Evolutionary conservation across 2,329 filamentous ascomycete genomes (phyloP).

Genomic region (Fusarium austroafricanum): DNA sequence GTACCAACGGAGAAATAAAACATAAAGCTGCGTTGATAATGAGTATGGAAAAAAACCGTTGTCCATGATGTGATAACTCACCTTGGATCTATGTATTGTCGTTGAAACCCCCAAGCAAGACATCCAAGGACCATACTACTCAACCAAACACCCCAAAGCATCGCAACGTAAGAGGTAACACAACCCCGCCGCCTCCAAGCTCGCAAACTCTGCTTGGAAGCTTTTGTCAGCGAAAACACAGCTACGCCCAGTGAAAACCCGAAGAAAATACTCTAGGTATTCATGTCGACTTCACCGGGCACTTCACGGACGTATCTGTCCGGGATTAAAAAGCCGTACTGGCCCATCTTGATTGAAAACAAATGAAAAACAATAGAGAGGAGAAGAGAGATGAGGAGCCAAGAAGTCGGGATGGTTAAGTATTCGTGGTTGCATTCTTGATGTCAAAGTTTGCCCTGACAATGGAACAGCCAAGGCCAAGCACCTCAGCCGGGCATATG

Average conservation of each 20-base stretch:
- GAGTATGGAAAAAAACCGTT: not conserved
- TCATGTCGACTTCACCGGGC: constrained; percentile 39
- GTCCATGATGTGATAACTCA: not conserved
- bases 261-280: constrained; percentile 42
- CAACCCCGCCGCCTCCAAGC: constrained; percentile 32
- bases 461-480: not conserved
- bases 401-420: too few relatives aligned
- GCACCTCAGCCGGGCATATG: not conserved
- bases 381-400: too few relatives aligned
- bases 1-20: constrained; percentile 42
- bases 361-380: too few relatives aligned
- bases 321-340: constrained; percentile 42
- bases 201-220: constrained; percentile 17
- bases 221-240: constrained; percentile 29
- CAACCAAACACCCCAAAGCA: constrained; percentile 43
- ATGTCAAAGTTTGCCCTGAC: not conserved
- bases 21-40: constrained; percentile 22
- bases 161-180: constrained; percentile 29
- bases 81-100: constrained; percentile 43
- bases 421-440: not conserved
- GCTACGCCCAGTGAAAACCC: constrained; percentile 39
- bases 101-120: constrained; percentile 40
- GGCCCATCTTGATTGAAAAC: constrained; percentile 18
- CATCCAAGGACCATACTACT: constrained; percentile 39
- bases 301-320: constrained; percentile 40